A percentile compares a stretch with the other conserved stretches of the same genome.
These are phyloP conservation scores for Vigna angularis DNA, from an alignment of 306 rosid genomes.

Conservation along the genomic window DNA sequence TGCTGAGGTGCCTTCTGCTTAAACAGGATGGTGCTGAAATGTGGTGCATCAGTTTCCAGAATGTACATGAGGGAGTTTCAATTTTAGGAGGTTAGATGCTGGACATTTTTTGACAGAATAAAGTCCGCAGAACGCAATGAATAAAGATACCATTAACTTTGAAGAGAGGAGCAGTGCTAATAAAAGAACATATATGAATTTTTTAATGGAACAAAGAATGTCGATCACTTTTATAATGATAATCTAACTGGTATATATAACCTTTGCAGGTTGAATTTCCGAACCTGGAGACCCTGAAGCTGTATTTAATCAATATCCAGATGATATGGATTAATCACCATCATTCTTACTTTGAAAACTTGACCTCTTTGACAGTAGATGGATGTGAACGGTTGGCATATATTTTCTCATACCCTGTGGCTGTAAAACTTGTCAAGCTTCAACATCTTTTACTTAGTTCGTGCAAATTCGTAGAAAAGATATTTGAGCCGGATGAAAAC, in stretches of 20 bases:
- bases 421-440: conserved; percentile 44
- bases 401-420: conserved; percentile 39
- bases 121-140: conserved; percentile 8
- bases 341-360: conserved; percentile 43
- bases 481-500: conserved; percentile 33
- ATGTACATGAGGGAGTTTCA: conserved; percentile 71
- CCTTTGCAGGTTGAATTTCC: conserved; percentile 52
- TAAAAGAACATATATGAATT: background rate
- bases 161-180: background rate
- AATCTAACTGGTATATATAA: conserved; percentile 1
- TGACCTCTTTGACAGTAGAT: conserved; percentile 41
- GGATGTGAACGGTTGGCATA: conserved; percentile 45
- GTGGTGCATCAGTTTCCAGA: conserved; percentile 95
- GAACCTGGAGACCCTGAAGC: conserved; percentile 43
- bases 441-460: conserved; percentile 44
- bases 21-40: conserved; percentile 70
- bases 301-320: conserved; percentile 34
- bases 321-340: conserved; percentile 48
- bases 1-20: conserved; percentile 35
- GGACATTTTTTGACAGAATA: conserved; percentile 25
- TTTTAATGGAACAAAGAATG: background rate
- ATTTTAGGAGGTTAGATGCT: conserved; percentile 86
- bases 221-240: background rate
- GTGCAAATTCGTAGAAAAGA: conserved; percentile 38
- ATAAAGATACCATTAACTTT: background rate